These are phyloP conservation scores for Sphaceloma murrayae DNA, from an alignment of 2,329 filamentous ascomycete genomes.

Conservation along the genomic window DNA sequence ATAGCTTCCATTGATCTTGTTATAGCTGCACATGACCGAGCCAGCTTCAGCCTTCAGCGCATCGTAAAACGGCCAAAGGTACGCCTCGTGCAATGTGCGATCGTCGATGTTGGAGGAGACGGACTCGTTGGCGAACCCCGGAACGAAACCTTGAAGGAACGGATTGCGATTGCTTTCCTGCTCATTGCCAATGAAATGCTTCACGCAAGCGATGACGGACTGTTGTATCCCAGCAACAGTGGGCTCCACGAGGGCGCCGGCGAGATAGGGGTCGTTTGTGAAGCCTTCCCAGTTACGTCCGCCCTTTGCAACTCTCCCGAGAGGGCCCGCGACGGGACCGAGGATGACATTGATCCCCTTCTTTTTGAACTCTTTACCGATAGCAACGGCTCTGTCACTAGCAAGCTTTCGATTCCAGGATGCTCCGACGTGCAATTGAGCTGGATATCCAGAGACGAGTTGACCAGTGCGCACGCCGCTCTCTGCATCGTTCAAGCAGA, in stretches of 20 bases:
- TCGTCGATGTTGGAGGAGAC: slow-evolving; percentile 50
- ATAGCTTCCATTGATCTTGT: slow-evolving; percentile 33
- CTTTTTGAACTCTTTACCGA: slow-evolving; percentile 48
- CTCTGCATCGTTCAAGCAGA: slow-evolving; percentile 36
- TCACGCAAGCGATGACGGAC: slow-evolving; percentile 48
- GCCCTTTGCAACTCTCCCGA: slow-evolving; percentile 61
- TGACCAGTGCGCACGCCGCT: slow-evolving; percentile 37
- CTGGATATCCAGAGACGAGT: slow-evolving; percentile 35
- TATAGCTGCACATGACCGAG: slow-evolving; percentile 44
- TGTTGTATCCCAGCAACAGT: slow-evolving; percentile 49
- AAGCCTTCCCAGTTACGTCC: slow-evolving; percentile 66
- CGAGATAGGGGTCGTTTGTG: slow-evolving; percentile 57
- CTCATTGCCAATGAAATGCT: slow-evolving; percentile 48
- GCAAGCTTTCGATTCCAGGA: slow-evolving; percentile 37
- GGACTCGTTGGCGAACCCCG: slow-evolving; percentile 24
- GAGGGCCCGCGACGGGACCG: slow-evolving; percentile 57
- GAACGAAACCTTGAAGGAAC: slow-evolving; percentile 25
- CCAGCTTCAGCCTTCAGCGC: slow-evolving; percentile 40
- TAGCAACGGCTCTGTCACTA: slow-evolving; percentile 43
- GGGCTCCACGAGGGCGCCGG: slow-evolving; percentile 42
- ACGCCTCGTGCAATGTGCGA: slow-evolving; percentile 58
- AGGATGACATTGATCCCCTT: slow-evolving; percentile 56
- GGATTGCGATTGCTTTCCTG: slow-evolving; percentile 42
- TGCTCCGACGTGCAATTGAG: slow-evolving; percentile 35
- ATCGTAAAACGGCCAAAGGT: slow-evolving; percentile 49